Conservation (phyloP, 345 rosid species). For the Firmiana major region DNA sequence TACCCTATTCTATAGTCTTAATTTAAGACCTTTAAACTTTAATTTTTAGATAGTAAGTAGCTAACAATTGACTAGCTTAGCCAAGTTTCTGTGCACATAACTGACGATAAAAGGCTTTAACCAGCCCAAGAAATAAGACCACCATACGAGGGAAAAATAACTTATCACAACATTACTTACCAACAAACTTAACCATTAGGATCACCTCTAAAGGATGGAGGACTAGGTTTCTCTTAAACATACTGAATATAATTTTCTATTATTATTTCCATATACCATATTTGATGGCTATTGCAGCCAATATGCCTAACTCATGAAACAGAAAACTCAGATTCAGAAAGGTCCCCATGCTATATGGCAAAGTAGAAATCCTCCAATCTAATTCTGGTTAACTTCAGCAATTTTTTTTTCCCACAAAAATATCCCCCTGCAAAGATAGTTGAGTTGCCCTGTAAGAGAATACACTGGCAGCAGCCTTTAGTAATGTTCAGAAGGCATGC, state of each 20-base stretch:
- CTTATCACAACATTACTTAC: background rate
- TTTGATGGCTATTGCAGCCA: background rate
- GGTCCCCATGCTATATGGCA: background rate
- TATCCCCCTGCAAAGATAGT: background rate
- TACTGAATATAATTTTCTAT: background rate
- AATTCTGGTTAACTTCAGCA: background rate
- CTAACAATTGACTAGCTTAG: background rate
- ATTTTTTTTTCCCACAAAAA: background rate
- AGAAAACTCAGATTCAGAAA: background rate
- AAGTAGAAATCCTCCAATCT: background rate
- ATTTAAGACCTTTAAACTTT: background rate
- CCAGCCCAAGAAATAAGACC: background rate
- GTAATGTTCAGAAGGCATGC: background rate
- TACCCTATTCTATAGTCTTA: background rate
- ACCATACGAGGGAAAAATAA: background rate
- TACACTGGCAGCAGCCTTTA: background rate
- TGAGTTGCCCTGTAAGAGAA: background rate
- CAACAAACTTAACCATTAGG: background rate
- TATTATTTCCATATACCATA: background rate
- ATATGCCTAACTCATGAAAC: background rate
- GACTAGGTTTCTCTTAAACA: background rate
- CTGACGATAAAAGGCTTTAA: too few relatives aligned
- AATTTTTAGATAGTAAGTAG: background rate
- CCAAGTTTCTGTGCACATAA: background rate
- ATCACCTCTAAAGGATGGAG: background rate